Conservation (phyloP, 305 asterid species). For the Fraxinus sp. region DNA sequence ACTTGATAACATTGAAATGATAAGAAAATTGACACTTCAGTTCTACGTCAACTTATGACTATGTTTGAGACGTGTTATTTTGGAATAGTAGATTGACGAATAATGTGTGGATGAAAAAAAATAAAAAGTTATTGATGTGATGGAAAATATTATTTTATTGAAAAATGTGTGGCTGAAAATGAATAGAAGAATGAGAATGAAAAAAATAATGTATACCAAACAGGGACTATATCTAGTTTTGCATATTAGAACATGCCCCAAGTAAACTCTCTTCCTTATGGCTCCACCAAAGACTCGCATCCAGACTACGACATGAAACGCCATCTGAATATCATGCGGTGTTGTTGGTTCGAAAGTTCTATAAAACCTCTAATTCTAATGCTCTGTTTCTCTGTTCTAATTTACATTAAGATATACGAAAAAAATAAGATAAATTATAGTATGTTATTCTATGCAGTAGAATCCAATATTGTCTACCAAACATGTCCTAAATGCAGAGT, state of each 20-base stretch:
- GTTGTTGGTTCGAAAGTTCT: background rate
- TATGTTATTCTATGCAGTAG: too few relatives aligned
- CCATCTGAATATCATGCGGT: background rate
- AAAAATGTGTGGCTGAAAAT: too few relatives aligned
- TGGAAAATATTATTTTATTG: too few relatives aligned
- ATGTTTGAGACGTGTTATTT: too few relatives aligned
- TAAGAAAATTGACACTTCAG: background rate
- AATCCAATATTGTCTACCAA: background rate
- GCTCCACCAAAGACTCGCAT: background rate
- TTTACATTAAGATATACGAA: background rate
- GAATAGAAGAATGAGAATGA: too few relatives aligned
- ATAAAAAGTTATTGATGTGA: too few relatives aligned
- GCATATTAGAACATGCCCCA: background rate
- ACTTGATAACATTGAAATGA: background rate
- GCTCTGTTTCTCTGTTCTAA: background rate
- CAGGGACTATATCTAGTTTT: background rate
- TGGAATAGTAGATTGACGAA: too few relatives aligned
- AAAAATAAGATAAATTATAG: background rate
- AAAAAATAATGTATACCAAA: too few relatives aligned
- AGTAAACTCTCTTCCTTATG: background rate
- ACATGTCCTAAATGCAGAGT: background rate
- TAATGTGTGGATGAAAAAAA: too few relatives aligned
- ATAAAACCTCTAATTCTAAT: background rate
- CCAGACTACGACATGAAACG: background rate
- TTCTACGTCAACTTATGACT: background rate